Evolutionary conservation across 2,329 filamentous ascomycete species (phyloP).

Genomic region (Aureobasidium musti): DNA sequence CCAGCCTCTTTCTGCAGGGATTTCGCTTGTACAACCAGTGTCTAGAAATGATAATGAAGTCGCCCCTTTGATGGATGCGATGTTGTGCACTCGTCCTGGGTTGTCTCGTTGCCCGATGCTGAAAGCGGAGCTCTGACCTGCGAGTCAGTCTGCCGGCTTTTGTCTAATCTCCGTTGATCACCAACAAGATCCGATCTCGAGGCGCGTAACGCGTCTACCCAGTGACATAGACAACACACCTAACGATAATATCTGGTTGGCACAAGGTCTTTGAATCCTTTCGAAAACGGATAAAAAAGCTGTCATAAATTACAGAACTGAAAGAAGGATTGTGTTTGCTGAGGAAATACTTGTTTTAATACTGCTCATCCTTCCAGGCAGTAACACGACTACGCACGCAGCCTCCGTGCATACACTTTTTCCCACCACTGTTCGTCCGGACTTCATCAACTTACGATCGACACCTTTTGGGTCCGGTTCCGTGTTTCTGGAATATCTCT

Average conservation of each 20-base stretch:
- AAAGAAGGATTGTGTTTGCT: slow-evolving; percentile 4
- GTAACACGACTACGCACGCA: slow-evolving; percentile 28
- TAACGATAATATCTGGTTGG: background rate
- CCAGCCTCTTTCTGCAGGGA: background rate
- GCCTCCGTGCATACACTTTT: slow-evolving; percentile 21
- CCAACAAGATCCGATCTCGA: background rate
- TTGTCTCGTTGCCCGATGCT: slow-evolving; percentile 21
- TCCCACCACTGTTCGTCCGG: background rate
- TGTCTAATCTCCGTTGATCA: slow-evolving; percentile 18
- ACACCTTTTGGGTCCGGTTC: background rate
- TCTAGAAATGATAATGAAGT: slow-evolving; percentile 15
- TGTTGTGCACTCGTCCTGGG: slow-evolving; percentile 14
- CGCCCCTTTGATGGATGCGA: slow-evolving; percentile 24
- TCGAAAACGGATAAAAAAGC: background rate
- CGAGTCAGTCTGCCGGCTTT: slow-evolving; percentile 17
- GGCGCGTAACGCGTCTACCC: slow-evolving; percentile 15
- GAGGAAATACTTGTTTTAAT: background rate
- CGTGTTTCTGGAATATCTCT: background rate
- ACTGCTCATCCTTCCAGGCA: slow-evolving; percentile 16
- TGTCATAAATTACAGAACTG: background rate
- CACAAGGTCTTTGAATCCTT: background rate
- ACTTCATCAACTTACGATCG: background rate
- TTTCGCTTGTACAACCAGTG: background rate
- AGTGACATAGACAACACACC: background rate
- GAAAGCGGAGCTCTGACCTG: slow-evolving; percentile 14